Evolutionary conservation across 2,329 filamentous ascomycete species (phyloP).

Genomic region (Neurospora sp.): DNA sequence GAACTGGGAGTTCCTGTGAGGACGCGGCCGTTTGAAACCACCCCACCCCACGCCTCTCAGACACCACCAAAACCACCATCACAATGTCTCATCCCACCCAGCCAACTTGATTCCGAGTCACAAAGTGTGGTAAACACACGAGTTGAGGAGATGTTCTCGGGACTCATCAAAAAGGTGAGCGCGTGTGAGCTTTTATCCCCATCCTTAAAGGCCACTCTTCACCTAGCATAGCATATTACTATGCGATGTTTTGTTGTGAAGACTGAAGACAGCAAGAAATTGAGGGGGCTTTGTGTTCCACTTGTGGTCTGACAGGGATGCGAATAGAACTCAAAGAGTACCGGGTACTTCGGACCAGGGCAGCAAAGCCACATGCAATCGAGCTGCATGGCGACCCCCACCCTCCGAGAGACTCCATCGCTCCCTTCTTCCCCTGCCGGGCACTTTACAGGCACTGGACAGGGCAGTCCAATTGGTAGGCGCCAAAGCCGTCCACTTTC

Average conservation of each 20-base stretch:
- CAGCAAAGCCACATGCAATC: background rate
- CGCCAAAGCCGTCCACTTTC: background rate
- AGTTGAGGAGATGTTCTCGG: background rate
- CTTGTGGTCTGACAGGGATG: background rate
- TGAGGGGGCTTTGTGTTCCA: background rate
- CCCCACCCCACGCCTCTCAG: background rate
- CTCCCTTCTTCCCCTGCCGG: background rate
- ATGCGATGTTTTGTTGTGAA: background rate
- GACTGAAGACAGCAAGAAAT: background rate
- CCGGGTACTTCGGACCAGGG: background rate
- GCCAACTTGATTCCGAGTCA: background rate
- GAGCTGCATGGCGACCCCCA: background rate
- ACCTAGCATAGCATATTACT: background rate
- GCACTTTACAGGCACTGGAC: background rate
- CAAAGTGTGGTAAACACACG: background rate
- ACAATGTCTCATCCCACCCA: background rate
- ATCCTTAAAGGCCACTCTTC: background rate
- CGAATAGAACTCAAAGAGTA: background rate
- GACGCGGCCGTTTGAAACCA: background rate
- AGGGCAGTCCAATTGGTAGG: background rate
- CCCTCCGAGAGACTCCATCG: background rate
- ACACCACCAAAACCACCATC: background rate
- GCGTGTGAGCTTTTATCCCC: background rate
- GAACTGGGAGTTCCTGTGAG: background rate
- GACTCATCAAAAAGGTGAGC: background rate